These are phyloP conservation scores for Eimeria necatrix DNA, from an alignment of 169 alveolate species.

Conservation along the genomic window DNA sequence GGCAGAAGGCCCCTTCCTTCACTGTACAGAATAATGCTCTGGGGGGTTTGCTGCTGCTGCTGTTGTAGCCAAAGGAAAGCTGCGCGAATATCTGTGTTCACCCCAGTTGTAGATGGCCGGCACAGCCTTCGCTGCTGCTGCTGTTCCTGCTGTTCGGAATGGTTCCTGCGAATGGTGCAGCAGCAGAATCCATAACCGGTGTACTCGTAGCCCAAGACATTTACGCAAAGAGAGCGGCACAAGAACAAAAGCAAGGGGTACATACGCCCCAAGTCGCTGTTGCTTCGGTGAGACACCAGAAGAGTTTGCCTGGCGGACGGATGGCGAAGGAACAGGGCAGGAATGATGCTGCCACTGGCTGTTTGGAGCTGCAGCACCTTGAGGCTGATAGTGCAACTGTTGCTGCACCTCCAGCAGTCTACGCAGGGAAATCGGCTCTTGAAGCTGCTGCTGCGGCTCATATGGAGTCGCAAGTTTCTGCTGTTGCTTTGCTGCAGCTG, in stretches of 20 bases:
- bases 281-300: slow-evolving; percentile 57
- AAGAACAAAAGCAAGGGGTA: slow-evolving; percentile 9
- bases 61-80: slow-evolving; percentile 66
- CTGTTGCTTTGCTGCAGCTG: slow-evolving; percentile 41
- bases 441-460: slow-evolving; percentile 72
- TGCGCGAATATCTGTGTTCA: slow-evolving; percentile 45
- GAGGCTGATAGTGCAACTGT: slow-evolving; percentile 8
- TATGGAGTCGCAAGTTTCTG: slow-evolving; percentile 6
- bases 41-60: slow-evolving; percentile 76
- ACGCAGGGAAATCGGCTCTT: slow-evolving; percentile 28
- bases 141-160: slow-evolving; percentile 8
- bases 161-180: background rate
- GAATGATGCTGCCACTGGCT: slow-evolving; percentile 57
- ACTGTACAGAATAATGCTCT: slow-evolving; percentile 61
- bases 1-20: slow-evolving; percentile 68
- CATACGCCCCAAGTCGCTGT: slow-evolving; percentile 46
- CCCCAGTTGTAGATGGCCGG: slow-evolving; percentile 45
- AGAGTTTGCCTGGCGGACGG: slow-evolving; percentile 51
- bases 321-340: slow-evolving; percentile 89
- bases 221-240: slow-evolving; percentile 52
- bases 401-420: slow-evolving; percentile 62
- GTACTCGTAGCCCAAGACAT: slow-evolving; percentile 53
- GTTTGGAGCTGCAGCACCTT: slow-evolving; percentile 16
- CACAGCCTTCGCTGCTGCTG: slow-evolving; percentile 69
- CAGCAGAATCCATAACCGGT: slow-evolving; percentile 66